phyloP scores from a whole-genome alignment of 1,284 basidiomycete species.

The Cryptococcus sp. region DNA sequence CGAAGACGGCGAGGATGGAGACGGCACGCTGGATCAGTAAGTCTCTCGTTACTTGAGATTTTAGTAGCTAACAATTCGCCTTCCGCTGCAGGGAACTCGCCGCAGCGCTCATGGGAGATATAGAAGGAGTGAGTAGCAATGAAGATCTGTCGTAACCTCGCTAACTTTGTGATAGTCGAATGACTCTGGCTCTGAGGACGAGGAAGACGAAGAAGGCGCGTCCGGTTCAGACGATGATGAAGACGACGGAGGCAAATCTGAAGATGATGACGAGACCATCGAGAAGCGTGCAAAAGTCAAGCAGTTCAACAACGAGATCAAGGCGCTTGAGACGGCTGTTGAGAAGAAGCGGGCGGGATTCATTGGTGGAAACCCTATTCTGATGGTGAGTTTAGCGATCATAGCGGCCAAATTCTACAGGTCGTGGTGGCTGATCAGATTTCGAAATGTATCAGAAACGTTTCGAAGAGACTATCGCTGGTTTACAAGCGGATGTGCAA shows the following conservation, averaged over 20 bases:
- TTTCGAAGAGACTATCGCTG: constrained; percentile 88
- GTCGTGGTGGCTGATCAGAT: too few relatives aligned
- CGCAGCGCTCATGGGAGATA: constrained; percentile 39
- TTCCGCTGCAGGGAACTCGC: constrained; percentile 34
- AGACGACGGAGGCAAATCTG: constrained; percentile 62
- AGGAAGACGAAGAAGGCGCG: constrained; percentile 61
- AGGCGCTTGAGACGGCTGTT: constrained; percentile 83
- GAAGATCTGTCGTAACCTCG: background rate
- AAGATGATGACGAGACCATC: constrained; percentile 65
- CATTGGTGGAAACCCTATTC: constrained; percentile 84
- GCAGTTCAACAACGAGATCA: constrained; percentile 82
- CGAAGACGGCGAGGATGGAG: constrained; percentile 34
- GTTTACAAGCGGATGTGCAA: constrained; percentile 80
- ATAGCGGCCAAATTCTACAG: background rate
- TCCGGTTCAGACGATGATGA: constrained; percentile 69
- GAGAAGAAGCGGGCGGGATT: constrained; percentile 81
- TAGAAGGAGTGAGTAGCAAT: constrained; percentile 23
- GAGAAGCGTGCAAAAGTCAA: constrained; percentile 63
- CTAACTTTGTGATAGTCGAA: constrained; percentile 21
- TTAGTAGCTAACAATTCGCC: background rate
- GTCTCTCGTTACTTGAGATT: background rate
- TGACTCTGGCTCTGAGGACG: constrained; percentile 42
- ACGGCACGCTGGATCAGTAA: constrained; percentile 28
- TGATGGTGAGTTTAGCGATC: constrained; percentile 57
- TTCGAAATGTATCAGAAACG: constrained; percentile 64